phyloP scores from a whole-genome alignment of 1,284 basidiomycete species.

The Termitomyces sp. region DNA sequence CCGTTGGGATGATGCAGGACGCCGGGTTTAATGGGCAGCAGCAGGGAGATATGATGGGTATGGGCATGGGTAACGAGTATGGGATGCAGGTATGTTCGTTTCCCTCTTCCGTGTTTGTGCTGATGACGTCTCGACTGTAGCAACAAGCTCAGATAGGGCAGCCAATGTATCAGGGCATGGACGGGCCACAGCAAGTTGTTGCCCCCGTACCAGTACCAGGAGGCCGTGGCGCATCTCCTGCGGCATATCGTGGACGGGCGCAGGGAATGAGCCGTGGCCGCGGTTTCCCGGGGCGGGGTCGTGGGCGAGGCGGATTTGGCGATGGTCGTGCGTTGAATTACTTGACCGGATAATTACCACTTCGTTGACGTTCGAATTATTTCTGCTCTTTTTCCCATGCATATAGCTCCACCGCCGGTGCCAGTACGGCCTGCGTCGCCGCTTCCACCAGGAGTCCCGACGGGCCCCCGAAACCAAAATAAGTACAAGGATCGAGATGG shows the following conservation, averaged over 20 bases:
- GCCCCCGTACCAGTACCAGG: conserved; percentile 28
- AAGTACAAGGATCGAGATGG: conserved; percentile 83
- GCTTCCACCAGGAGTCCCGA: conserved; percentile 76
- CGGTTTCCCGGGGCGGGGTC: conserved; percentile 43
- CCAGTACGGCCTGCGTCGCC: conserved; percentile 73
- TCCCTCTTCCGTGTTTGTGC: not conserved
- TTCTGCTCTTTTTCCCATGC: conserved; percentile 2
- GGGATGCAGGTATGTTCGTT: conserved; percentile 51
- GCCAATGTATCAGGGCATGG: conserved; percentile 42
- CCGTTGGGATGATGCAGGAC: conserved; percentile 40
- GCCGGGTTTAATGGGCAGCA: conserved; percentile 36
- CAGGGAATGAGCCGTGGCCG: conserved; percentile 26
- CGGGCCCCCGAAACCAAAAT: conserved; percentile 79
- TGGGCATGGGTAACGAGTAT: conserved; percentile 49
- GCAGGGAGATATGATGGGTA: conserved; percentile 47
- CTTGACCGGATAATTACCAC: conserved; percentile 6
- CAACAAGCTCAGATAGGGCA: conserved; percentile 50
- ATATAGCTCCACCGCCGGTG: conserved; percentile 34
- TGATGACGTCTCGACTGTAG: conserved; percentile 17
- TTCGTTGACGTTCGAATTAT: conserved; percentile 15
- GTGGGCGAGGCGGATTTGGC: conserved; percentile 42
- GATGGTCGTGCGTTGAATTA: conserved; percentile 35
- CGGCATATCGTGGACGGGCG: conserved; percentile 54
- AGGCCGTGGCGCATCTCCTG: conserved; percentile 41
- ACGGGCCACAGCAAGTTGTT: conserved; percentile 30